Base-by-base conservation (phyloP, 2,329 filamentous ascomycete genomes). In the Penicillium digitatum region DNA sequence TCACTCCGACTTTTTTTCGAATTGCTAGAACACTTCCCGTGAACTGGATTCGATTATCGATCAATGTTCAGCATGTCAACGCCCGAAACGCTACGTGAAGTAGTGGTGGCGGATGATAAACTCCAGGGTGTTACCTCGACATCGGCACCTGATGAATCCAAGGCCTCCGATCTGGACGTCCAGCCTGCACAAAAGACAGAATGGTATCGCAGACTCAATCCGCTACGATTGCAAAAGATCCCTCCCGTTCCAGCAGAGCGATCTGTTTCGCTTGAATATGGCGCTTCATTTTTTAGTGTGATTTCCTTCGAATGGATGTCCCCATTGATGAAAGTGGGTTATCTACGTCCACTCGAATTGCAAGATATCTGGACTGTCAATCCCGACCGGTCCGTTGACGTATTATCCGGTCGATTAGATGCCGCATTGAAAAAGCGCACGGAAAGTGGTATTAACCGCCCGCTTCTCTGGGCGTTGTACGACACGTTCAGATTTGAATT, bases 301-400 rank as follows among this genome's bases (percentile, higher is more conserved):
- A 71, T 95, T 22, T 87, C 87, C 4, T 97, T 96, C 69, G 84
- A 90, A 70, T 97, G 93, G 93, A 93, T 96, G 81, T 85, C 85
- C 0, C 87, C 90, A 1, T 69, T 97, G 52, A 97, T 97, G 92
- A 80, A 75, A 60, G 83, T 85, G 37, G 94, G 94, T 34, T 97
- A 96, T 73, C 86, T 90, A 68, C 86, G 94, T 14, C 84, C 86
- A 2, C 81, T 99, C 2, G 87, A 96, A 66, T 76, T 86, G 52
- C 89, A 88, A 62, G 94, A 99, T 70, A 85, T 99, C 54, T 97
- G 91, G 87, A 77, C 80, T 1, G 88, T 97, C 63, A 96, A 96
- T 60, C 92, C 92, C 0, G 77, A 88, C 57, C 82, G 94, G 57
- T 82, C 84, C 16, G 85, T 90, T 42, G 85, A 89, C 59, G 77